Evolutionary conservation across 495 filamentous ascomycete species (phyloP).

Genomic region (Penicillium silybi): DNA sequence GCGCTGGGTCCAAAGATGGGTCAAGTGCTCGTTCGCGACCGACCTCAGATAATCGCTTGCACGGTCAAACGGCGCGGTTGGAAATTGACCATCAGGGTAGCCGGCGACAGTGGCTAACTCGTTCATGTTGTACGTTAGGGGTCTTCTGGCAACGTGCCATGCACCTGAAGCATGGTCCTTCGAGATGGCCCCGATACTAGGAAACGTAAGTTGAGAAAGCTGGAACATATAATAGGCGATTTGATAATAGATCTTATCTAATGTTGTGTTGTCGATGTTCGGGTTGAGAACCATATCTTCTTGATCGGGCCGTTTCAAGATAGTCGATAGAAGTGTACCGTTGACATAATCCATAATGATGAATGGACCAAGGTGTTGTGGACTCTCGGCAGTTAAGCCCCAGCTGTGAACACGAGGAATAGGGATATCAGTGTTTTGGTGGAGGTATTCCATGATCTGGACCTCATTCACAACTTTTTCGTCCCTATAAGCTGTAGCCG

Average conservation of each 20-base stretch:
- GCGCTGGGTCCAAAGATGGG: constrained; percentile 35
- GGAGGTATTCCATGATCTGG: constrained; percentile 32
- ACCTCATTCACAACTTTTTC: constrained; percentile 42
- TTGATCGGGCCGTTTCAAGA: constrained; percentile 30
- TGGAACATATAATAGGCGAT: constrained; percentile 34
- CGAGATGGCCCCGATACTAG: constrained; percentile 34
- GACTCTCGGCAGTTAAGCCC: constrained; percentile 33
- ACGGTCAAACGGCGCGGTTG: constrained; percentile 29
- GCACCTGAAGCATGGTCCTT: constrained; percentile 22
- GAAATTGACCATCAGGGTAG: constrained; percentile 30
- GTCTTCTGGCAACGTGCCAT: constrained; percentile 31
- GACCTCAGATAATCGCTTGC: constrained; percentile 32
- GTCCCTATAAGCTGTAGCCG: constrained; percentile 22
- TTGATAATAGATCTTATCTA: constrained; percentile 30
- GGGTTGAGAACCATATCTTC: constrained; percentile 30
- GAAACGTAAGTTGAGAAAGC: constrained; percentile 35
- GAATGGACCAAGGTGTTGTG: constrained; percentile 35
- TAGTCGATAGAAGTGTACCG: constrained; percentile 24
- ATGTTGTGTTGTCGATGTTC: constrained; percentile 23
- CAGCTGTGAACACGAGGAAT: constrained; percentile 30
- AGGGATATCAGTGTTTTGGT: constrained; percentile 37
- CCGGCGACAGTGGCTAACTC: constrained; percentile 33
- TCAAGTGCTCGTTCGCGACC: constrained; percentile 30
- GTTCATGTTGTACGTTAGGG: constrained; percentile 41
- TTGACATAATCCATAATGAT: constrained; percentile 42